phyloP scores from a whole-genome alignment of 805 yeast genomes.

The Monosporozyma unispora region DNA sequence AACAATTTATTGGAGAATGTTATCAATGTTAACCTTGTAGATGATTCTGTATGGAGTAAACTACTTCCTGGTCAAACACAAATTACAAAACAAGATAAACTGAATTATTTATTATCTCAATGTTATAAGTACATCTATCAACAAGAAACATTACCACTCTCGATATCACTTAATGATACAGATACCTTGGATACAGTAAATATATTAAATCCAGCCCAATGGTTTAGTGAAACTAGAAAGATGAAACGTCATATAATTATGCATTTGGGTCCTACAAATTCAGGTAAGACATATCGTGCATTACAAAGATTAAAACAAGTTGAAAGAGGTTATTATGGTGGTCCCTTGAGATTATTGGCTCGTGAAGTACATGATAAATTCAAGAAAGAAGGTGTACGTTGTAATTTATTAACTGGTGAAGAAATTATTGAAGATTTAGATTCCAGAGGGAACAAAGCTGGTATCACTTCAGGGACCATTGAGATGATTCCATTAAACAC shows the following conservation, averaged over 20 bases:
- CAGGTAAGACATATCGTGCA: conserved; percentile 89
- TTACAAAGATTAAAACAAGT: conserved; percentile 56
- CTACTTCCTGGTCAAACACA: not conserved
- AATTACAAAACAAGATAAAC: conserved; percentile 7
- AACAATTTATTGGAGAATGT: not conserved
- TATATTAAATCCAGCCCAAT: conserved; percentile 53
- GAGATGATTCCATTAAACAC: conserved; percentile 77
- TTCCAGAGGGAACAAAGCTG: conserved; percentile 61
- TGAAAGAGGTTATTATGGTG: conserved; percentile 81
- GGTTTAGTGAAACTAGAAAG: conserved; percentile 82
- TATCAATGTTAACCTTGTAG: not conserved
- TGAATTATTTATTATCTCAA: conserved; percentile 10
- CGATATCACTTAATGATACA: conserved; percentile 1
- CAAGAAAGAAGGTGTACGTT: conserved; percentile 51
- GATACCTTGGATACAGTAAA: conserved; percentile 28
- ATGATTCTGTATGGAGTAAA: not conserved
- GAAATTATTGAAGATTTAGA: conserved; percentile 71
- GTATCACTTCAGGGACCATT: conserved; percentile 76
- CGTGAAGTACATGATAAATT: conserved; percentile 85
- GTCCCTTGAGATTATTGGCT: conserved; percentile 85
- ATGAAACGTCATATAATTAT: conserved; percentile 71
- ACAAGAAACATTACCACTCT: conserved; percentile 19
- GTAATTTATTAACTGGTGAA: conserved; percentile 93
- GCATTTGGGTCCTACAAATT: conserved; percentile 97
- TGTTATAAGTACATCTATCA: conserved; percentile 15